A percentile compares a stretch with the other conserved stretches of the same genome.
These are phyloP conservation scores for Lodderomyces jiufengensis DNA, from an alignment of 1,139 yeast genomes.

Conservation along the genomic window DNA sequence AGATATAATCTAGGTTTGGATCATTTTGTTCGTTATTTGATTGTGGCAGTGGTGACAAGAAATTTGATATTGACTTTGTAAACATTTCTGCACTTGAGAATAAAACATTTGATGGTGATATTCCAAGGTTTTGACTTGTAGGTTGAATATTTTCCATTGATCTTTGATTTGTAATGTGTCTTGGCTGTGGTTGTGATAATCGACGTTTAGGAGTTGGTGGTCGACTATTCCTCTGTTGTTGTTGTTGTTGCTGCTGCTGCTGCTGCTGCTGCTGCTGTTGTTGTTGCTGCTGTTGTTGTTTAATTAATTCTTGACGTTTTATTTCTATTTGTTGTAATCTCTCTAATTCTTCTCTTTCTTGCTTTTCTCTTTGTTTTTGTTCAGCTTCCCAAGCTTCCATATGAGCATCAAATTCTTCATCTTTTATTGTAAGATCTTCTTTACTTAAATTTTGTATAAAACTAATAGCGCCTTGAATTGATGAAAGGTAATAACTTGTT, in stretches of 20 bases:
- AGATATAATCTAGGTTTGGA: slow-evolving; percentile 4
- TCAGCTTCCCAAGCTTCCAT: slow-evolving; percentile 48
- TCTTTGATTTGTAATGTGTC: slow-evolving; percentile 10
- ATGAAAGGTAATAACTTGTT: slow-evolving; percentile 80
- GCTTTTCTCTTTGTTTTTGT: slow-evolving; percentile 18
- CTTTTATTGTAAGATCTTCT: slow-evolving; percentile 57
- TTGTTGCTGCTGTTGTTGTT: slow-evolving; percentile 1
- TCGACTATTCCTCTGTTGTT: not conserved
- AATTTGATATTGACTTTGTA: slow-evolving; percentile 45
- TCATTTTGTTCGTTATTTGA: slow-evolving; percentile 1
- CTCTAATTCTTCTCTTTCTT: slow-evolving; percentile 5
- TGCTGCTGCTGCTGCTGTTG: slow-evolving; percentile 2
- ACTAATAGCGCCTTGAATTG: slow-evolving; percentile 80
- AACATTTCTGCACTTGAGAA: slow-evolving; percentile 53
- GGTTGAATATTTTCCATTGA: not conserved
- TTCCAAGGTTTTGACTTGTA: slow-evolving; percentile 15
- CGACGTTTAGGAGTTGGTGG: slow-evolving; percentile 3
- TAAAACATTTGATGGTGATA: slow-evolving; percentile 50
- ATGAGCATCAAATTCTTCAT: slow-evolving; percentile 51
- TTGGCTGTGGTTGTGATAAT: slow-evolving; percentile 21
- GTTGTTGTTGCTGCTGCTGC: not conserved
- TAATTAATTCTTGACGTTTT: not conserved
- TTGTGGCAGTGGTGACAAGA: slow-evolving; percentile 44
- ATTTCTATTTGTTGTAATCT: slow-evolving; percentile 5
- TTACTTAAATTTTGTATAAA: slow-evolving; percentile 63